These are phyloP conservation scores for Dictyostelium intermedium DNA, from an alignment of 78 protist genomes.

Conservation along the genomic window DNA sequence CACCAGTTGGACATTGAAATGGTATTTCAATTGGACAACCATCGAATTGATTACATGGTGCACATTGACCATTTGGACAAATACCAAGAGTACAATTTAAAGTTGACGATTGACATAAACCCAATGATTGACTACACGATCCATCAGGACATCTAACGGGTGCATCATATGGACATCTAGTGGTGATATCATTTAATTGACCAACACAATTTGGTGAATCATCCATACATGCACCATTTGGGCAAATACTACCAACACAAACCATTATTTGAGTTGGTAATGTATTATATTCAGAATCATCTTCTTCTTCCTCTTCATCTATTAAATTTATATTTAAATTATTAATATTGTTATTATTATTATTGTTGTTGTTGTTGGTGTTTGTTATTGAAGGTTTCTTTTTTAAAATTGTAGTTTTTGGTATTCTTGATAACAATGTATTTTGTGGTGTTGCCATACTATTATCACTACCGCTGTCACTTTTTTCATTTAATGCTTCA, in stretches of 20 bases:
- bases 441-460: not conserved
- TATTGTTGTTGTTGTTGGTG: not conserved
- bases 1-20: constrained; percentile 45
- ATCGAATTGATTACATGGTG: constrained; percentile 48
- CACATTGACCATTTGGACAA: constrained; percentile 63
- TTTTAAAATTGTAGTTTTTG: not conserved
- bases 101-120: not conserved
- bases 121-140: not conserved
- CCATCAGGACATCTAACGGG: constrained; percentile 67
- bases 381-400: not conserved
- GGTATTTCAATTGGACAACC: constrained; percentile 36
- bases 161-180: constrained; percentile 12
- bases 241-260: constrained; percentile 30
- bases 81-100: not conserved
- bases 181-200: constrained; percentile 10
- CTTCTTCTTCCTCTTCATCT: not conserved
- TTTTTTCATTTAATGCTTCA: not conserved
- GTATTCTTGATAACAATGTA: not conserved
- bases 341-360: too few relatives aligned
- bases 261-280: not conserved
- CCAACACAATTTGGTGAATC: not conserved
- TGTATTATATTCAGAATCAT: not conserved
- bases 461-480: not conserved
- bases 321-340: not conserved
- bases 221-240: constrained; percentile 52